Conservation (phyloP, 768 basidiomycete species). For the Phlebiopsis flavidoalba region DNA sequence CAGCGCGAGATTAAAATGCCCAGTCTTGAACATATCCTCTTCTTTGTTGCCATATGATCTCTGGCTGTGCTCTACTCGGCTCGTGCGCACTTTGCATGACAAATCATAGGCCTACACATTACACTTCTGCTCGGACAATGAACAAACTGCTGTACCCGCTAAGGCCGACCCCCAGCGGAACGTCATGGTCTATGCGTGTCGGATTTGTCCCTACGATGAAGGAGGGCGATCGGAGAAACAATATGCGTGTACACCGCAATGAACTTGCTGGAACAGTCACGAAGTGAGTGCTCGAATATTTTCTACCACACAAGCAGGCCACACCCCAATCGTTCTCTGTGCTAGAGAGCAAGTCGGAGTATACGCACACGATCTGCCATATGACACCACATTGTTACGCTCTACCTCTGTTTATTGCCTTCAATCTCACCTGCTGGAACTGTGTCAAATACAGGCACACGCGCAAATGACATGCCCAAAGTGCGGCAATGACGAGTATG, state of each 20-base stretch:
- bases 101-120: conserved; percentile 65
- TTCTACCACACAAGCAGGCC: not conserved
- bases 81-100: not conserved
- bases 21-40: not conserved
- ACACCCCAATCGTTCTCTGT: not conserved
- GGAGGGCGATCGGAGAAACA: conserved; percentile 76
- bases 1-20: not conserved
- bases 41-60: not conserved
- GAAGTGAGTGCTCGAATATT: conserved; percentile 51
- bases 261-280: conserved; percentile 92
- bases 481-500: conserved; percentile 81
- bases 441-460: conserved; percentile 57
- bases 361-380: conserved; percentile 78
- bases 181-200: conserved; percentile 85
- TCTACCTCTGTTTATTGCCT: not conserved
- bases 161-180: conserved; percentile 84
- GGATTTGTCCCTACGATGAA: conserved; percentile 88
- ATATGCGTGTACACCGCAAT: conserved; percentile 90
- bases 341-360: conserved; percentile 89
- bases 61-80: not conserved
- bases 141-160: conserved; percentile 92
- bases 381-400: conserved; percentile 83
- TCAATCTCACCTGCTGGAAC: too few species aligned
- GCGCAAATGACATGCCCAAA: conserved; percentile 78
- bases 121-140: conserved; percentile 91